Evolutionary conservation across 2,329 filamentous ascomycete genomes (phyloP).

Genomic region (Colletotrichum sp.): DNA sequence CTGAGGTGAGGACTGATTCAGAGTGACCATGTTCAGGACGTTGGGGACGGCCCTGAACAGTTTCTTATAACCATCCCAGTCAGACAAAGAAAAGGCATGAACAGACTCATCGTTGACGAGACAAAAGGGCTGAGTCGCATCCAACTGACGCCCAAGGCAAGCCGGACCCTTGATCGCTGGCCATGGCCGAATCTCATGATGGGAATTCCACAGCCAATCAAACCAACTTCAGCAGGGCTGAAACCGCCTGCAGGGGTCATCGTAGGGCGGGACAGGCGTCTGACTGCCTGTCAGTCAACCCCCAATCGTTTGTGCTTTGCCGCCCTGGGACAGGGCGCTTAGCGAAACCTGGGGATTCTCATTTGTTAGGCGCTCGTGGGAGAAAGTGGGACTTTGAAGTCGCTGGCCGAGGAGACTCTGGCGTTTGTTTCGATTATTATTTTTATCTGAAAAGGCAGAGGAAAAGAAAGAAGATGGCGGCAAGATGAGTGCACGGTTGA

Average conservation of each 20-base stretch:
- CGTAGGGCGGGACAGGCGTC: background rate
- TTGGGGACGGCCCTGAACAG: background rate
- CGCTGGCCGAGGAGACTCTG: background rate
- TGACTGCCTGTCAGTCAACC: constrained; percentile 4
- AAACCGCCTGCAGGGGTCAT: background rate
- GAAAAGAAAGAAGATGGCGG: background rate
- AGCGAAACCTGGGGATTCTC: constrained; percentile 29
- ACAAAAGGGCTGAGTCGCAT: background rate
- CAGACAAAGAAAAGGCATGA: background rate
- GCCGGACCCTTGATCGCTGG: background rate
- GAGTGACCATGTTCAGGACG: background rate
- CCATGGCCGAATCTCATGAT: background rate
- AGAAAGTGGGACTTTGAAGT: background rate
- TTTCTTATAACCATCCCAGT: background rate
- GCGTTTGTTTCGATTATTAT: background rate
- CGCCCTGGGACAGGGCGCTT: constrained; percentile 10
- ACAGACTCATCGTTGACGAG: background rate
- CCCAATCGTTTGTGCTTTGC: background rate
- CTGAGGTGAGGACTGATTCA: background rate
- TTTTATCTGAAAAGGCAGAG: background rate
- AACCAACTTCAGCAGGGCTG: background rate
- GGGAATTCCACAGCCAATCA: background rate
- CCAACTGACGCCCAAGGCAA: background rate
- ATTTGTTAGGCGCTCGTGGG: background rate
- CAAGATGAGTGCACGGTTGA: background rate